phyloP scores from a whole-genome alignment of 495 filamentous ascomycete species.

The Penicillium angulare region DNA sequence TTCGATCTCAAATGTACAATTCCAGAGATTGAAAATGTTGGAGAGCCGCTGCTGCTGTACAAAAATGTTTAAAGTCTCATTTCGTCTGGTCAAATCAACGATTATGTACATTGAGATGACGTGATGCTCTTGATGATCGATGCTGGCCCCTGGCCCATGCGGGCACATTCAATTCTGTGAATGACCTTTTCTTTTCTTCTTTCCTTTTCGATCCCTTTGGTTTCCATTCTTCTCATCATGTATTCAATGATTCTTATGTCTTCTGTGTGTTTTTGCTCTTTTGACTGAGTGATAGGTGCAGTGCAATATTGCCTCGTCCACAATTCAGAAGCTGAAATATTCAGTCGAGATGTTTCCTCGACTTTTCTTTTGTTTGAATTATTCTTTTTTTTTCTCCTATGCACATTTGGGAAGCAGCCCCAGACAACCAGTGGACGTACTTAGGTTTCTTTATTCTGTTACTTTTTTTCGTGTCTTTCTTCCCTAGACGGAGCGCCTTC shows the following conservation, averaged over 20 bases:
- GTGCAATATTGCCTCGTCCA: not conserved
- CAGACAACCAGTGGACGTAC: conserved; percentile 13
- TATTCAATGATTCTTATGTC: conserved; percentile 22
- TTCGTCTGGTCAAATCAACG: conserved; percentile 20
- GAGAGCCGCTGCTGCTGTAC: conserved; percentile 94
- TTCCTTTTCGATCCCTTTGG: too few relatives aligned
- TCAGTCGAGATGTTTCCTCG: conserved; percentile 1
- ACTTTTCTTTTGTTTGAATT: conserved; percentile 5
- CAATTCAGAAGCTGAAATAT: not conserved
- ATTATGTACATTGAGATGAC: conserved; percentile 43
- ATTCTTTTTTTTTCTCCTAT: conserved; percentile 8
- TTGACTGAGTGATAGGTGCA: not conserved
- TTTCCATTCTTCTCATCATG: conserved; percentile 18
- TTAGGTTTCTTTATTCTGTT: conserved; percentile 13
- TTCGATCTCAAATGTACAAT: conserved; percentile 99
- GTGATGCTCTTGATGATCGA: conserved; percentile 39
- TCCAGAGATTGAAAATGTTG: conserved; percentile 95
- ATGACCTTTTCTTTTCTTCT: too few relatives aligned
- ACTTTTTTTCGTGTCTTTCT: conserved; percentile 15
- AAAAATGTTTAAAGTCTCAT: conserved; percentile 59
- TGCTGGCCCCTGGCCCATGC: conserved; percentile 26
- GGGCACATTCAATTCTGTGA: conserved; percentile 17
- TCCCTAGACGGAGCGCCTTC: conserved; percentile 18
- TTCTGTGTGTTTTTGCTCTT: conserved; percentile 2
- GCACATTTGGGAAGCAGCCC: conserved; percentile 8